Evolutionary conservation across 2,329 filamentous ascomycete genomes (phyloP), one percentile per base, ranked within the genome.

Genomic region (Xylaria sp.): DNA sequence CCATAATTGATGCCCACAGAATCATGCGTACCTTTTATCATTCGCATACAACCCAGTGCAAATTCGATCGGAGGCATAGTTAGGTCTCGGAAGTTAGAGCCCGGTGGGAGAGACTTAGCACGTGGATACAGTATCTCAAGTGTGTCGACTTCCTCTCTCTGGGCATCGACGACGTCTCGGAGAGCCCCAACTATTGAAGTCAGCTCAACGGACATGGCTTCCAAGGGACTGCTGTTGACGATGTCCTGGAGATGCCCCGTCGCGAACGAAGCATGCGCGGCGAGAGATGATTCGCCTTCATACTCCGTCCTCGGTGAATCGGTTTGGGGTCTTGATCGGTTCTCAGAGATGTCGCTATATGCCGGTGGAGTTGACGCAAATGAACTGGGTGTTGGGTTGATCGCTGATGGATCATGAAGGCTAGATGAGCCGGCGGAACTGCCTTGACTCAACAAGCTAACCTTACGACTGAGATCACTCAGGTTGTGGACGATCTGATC

Each of bases 261-360:
- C 37, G 73, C 73, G 49, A 76, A 75, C n/a, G 66, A 65, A 4
- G 72, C 72, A 45, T 75, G 73, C 1, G 73, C 73, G 7, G 71
- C 66, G 20, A 75, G 52, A 2, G 72, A 75, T 7, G 72, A 74
- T 39, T 72, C 70, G 18, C 72, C 72, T 37, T 75, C 72, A 1
- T 74, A 42, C 39, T 48, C 20, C 45, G 37, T 21, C 37, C 39
- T 24, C 5, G 37, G 22, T 16, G 13, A n/a, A 22, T 39, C 34
- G 9, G 2, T 20, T 21, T 42, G 29, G 29, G 5, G 3, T 13
- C 11, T 34, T 34, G 29, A 7, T 34, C 29, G 29, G 29, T 13
- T 34, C 29, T 34, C 29, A 34, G 29, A 34, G 16, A 13, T 34
- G 29, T 34, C 9, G 29, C 8, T 34, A 34, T 7, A 6, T 4